Evolutionary conservation across 2,329 filamentous ascomycete species (phyloP).

Genomic region (Leptographium flavum): DNA sequence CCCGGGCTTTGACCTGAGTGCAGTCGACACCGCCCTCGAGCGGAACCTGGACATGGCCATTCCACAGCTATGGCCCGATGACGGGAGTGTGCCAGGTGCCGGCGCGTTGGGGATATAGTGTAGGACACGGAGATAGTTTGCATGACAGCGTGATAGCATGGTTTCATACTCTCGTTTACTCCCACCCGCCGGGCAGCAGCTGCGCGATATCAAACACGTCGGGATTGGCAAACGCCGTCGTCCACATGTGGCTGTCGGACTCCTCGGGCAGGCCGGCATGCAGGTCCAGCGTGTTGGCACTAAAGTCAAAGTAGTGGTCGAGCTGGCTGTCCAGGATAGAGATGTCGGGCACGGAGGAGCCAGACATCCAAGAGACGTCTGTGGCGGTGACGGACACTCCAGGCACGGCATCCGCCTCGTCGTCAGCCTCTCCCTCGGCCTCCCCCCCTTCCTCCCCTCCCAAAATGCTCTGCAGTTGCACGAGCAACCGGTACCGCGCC

Average conservation of each 20-base stretch:
- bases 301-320: conserved; percentile 14
- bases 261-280: background rate
- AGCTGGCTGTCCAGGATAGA: background rate
- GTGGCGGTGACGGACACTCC: too few relatives aligned
- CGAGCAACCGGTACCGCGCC: conserved; percentile 19
- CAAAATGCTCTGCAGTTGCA: conserved; percentile 6
- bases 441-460: background rate
- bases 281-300: background rate
- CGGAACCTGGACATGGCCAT: conserved; percentile 39
- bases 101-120: too few relatives aligned
- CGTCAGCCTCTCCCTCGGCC: background rate
- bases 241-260: conserved; percentile 21
- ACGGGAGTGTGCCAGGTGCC: background rate
- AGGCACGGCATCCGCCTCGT: background rate
- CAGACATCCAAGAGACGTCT: too few relatives aligned
- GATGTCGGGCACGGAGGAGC: too few relatives aligned
- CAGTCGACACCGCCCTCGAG: conserved; percentile 38
- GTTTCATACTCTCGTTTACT: background rate
- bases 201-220: conserved; percentile 19
- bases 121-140: too few relatives aligned
- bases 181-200: conserved; percentile 12
- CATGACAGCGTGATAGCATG: background rate
- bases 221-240: conserved; percentile 23
- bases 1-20: conserved; percentile 37
- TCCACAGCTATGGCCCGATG: conserved; percentile 29